Evolutionary conservation across 1,139 yeast species (phyloP).

Genomic region (Suzukiozyma palmioleophila): DNA sequence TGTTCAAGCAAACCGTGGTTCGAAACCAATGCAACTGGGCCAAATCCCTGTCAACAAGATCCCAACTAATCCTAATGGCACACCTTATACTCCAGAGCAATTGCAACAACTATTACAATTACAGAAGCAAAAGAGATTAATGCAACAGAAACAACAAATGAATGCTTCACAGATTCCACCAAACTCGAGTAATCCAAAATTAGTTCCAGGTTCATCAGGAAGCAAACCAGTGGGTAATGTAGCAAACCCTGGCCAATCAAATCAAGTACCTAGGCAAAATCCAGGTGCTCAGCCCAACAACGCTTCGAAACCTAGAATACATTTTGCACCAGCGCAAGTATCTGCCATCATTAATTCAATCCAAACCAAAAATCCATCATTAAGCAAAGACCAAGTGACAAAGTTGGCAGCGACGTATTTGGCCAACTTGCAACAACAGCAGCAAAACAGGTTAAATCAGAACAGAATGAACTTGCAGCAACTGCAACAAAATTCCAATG

Average conservation of each 20-base stretch:
- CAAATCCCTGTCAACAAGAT: slow-evolving; percentile 15
- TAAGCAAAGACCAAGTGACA: slow-evolving; percentile 68
- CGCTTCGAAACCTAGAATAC: slow-evolving; percentile 33
- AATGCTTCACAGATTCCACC: slow-evolving; percentile 1
- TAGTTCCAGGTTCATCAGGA: slow-evolving; percentile 3
- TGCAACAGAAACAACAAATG: slow-evolving; percentile 38
- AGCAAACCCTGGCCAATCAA: neutral
- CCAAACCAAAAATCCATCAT: slow-evolving; percentile 63
- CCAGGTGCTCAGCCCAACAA: slow-evolving; percentile 11
- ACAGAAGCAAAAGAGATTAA: slow-evolving; percentile 48
- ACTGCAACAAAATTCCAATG: slow-evolving; percentile 13
- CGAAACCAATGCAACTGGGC: neutral
- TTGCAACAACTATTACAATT: slow-evolving; percentile 49
- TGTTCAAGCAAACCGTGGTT: slow-evolving; percentile 6
- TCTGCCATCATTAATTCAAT: slow-evolving; percentile 67
- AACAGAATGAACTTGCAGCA: slow-evolving; percentile 15
- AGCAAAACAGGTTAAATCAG: slow-evolving; percentile 32
- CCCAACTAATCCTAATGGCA: slow-evolving; percentile 49
- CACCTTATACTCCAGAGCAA: slow-evolving; percentile 53
- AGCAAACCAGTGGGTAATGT: slow-evolving; percentile 2
- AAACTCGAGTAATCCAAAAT: neutral
- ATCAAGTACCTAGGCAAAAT: slow-evolving; percentile 9
- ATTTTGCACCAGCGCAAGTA: slow-evolving; percentile 60
- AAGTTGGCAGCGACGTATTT: slow-evolving; percentile 68
- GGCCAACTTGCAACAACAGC: slow-evolving; percentile 54